These are phyloP conservation scores for Polymyxa betae DNA, from an alignment of 208 protist species.

Conservation along the genomic window DNA sequence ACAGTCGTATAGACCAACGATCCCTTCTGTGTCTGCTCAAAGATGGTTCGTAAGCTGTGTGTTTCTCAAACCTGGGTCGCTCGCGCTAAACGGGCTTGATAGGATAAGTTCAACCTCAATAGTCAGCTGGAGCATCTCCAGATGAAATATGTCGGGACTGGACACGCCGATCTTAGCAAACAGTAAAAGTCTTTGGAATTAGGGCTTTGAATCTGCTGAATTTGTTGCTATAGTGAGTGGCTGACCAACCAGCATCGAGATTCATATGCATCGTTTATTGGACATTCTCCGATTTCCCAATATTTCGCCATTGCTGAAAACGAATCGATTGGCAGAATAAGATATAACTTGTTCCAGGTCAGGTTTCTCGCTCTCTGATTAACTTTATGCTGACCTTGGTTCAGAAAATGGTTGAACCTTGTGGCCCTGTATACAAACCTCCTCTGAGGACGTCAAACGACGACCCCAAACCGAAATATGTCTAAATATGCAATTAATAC, in stretches of 20 bases:
- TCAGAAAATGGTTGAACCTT: conserved; percentile 38
- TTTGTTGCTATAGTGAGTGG: conserved; percentile 50
- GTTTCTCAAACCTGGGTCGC: too few species aligned
- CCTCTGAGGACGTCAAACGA: not conserved
- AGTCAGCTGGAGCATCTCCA: conserved; percentile 55
- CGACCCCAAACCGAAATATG: too few species aligned
- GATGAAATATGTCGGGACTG: conserved; percentile 57
- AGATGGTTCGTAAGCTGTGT: too few species aligned
- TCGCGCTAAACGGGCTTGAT: too few species aligned
- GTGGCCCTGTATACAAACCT: conserved; percentile 39
- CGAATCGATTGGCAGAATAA: conserved; percentile 29
- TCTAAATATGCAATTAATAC: too few species aligned
- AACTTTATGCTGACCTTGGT: not conserved
- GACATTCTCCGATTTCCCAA: conserved; percentile 15
- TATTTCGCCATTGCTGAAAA: conserved; percentile 57
- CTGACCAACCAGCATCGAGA: conserved; percentile 41
- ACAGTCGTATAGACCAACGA: too few species aligned
- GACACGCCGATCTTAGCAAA: conserved; percentile 52
- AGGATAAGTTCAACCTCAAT: conserved; percentile 53
- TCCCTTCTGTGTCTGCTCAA: too few species aligned
- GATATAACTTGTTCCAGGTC: conserved; percentile 40
- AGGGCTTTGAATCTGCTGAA: not conserved
- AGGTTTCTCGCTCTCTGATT: not conserved
- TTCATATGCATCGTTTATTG: conserved; percentile 49
- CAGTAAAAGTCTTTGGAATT: not conserved